Base-by-base conservation (phyloP, 306 rosid genomes). In the Castanospermum australe region DNA sequence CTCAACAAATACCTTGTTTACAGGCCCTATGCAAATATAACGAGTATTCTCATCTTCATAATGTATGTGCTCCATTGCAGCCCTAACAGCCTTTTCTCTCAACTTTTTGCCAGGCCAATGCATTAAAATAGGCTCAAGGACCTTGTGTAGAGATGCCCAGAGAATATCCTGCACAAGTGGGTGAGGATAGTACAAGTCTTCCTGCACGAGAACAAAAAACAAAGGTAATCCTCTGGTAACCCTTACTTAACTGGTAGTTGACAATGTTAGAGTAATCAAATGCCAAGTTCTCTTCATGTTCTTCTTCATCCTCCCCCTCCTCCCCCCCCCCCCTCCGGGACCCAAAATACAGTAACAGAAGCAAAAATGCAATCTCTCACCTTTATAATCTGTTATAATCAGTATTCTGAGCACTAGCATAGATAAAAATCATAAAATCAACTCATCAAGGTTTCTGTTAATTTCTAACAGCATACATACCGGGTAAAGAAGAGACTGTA, bases 11-110 rank as follows among this genome's bases (percentile, higher is more conserved):
- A 93, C 98, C 97, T 93, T 93, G 78, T 93, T 93, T 61, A 93
- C 98, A 44, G 97, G 98, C 51, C 98, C 97, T 68, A 93, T 93
- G 88, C 98, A 93, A 71, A 90, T n/a, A 86, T 91, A 93, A 48
- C 95, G 98, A 87, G 98, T 91, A 84, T 93, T 93, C 86, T 93
- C 97, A 76, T 93, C 98, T 87, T 93, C 98, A 67, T 93, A 93
- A 73, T 93, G 97, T 73, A 93, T 86, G 81, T 93, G 98, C 84
- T 93, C 86, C 6, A 93, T 87, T n/a, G 67, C 89, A 12, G 76
- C 61, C n/a, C 0, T 57, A n/a, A 90, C 64, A 78, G 98, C 92
- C 89, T 81, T 91, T 51, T 90, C 95, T 82, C 98, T 93, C 84
- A 93, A 83, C 69, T 83, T 91, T 86, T 91, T 93, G 33, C 87